These are phyloP conservation scores for Lepidium didymum DNA, from an alignment of 345 rosid genomes.

Conservation along the genomic window DNA sequence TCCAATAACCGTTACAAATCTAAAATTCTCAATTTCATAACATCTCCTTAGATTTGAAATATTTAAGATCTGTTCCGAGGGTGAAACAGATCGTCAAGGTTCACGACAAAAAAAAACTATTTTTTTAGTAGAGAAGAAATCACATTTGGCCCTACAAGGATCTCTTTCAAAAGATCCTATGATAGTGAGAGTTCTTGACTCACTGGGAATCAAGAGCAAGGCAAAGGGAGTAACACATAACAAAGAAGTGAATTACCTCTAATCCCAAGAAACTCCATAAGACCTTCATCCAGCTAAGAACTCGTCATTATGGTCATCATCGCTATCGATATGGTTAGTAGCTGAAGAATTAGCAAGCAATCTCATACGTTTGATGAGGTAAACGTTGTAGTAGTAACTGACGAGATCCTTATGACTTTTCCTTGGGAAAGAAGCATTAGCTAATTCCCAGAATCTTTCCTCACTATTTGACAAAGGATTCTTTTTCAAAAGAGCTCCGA, in stretches of 20 bases:
- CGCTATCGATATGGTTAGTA: conserved; percentile 28
- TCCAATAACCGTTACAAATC: no score
- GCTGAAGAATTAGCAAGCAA: conserved; percentile 11
- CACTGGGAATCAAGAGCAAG: conserved; percentile 11
- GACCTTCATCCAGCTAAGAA: conserved; percentile 13
- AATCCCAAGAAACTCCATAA: neutral
- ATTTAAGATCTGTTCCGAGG: neutral
- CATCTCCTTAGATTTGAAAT: neutral
- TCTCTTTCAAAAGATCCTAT: conserved; percentile 12
- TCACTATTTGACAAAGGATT: conserved; percentile 10
- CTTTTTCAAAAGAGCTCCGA: conserved; percentile 24
- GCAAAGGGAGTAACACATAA: neutral
- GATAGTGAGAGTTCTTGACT: conserved; percentile 13
- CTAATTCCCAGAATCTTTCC: conserved; percentile 29
- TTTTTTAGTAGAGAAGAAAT: neutral
- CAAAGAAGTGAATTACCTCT: conserved; percentile 7
- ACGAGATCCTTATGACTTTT: conserved; percentile 24
- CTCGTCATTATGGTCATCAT: conserved; percentile 30
- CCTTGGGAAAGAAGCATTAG: conserved; percentile 24
- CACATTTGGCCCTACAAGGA: conserved; percentile 13
- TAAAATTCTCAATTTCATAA: no score
- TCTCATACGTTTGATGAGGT: conserved; percentile 31
- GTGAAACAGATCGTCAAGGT: neutral
- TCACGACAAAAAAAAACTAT: neutral
- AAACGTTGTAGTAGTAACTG: conserved; percentile 43